Evolutionary conservation across 2,329 filamentous ascomycete species (phyloP), one percentile per base, ranked within the genome.

Genomic region (Beauveria scarabaeidicola): DNA sequence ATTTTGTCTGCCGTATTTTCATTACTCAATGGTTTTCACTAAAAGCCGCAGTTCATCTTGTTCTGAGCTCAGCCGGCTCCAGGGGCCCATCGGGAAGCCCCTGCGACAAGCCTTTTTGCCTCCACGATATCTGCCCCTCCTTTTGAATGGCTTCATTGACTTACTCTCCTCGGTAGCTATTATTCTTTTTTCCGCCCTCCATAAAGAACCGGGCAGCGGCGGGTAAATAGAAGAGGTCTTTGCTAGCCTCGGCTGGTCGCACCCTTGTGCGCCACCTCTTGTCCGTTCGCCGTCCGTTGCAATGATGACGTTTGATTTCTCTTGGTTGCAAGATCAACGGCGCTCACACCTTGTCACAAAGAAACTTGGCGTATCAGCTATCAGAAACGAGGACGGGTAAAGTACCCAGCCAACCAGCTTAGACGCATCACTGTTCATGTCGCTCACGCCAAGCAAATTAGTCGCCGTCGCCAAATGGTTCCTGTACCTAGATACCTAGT

Each of bases 181-280:
- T 23, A 13, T 29, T 27, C 1, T 27, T 57, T 15, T 32, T 58
- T 36, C 23, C 46, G 46, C n/a, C 44, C 36, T 27, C 46, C 55
- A 51, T 27, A 0, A 32, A 9, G 13, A 11, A 17, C 3, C 55
- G 55, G 55, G 46, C 55, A 58, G 55, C 25, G 15, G 32, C 55
- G 55, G 55, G 36, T 58, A n/a, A n/a, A n/a, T n/a, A 58, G 46
- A 58, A 19, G 13, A 51, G 55, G 55, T n/a, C 55, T 58, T 50
- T 58, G 46, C 44, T 19, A 51, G 32, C 46, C 55, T 51, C 23
- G 44, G 36, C 36, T 51, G 23, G 43, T 8, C 32, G 53, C 53
- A 17, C n/a, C 13, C 11, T 41, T 9, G 10, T 8, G 23, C 52
- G 41, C 52, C 25, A 43, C 11, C 17, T 3, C 19, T 23, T n/a